A percentile compares a stretch with the other conserved stretches of the same genome.
These are phyloP conservation scores for Macaranga tanarius DNA, from an alignment of 441 rosid species.

Conservation along the genomic window DNA sequence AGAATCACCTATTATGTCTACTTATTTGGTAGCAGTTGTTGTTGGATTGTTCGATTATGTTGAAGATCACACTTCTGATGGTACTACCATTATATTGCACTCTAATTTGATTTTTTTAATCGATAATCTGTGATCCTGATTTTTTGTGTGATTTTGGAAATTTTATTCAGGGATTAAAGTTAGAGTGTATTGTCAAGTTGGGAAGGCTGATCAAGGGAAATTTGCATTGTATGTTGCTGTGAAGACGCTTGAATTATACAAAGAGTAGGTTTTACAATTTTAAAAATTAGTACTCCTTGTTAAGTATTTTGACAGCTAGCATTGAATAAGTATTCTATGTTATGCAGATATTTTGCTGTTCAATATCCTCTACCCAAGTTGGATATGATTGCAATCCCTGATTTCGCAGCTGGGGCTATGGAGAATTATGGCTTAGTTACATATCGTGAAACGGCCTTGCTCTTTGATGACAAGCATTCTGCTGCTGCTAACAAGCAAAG, in stretches of 20 bases:
- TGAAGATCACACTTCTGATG: slow-evolving; percentile 92
- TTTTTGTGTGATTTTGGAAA: slow-evolving; percentile 5
- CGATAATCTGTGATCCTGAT: too few species aligned
- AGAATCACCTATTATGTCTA: slow-evolving; percentile 95
- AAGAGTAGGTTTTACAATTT: slow-evolving; percentile 55
- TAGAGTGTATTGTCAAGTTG: slow-evolving; percentile 89
- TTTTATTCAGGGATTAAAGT: slow-evolving; percentile 62
- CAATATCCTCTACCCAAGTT: slow-evolving; percentile 89
- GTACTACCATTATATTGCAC: slow-evolving; percentile 32
- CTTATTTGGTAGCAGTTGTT: slow-evolving; percentile 90
- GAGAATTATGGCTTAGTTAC: slow-evolving; percentile 97
- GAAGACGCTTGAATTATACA: slow-evolving; percentile 78
- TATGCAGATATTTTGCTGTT: slow-evolving; percentile 73
- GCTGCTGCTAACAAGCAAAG: slow-evolving; percentile 95
- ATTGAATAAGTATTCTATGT: slow-evolving; percentile 19
- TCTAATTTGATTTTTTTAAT: too few species aligned
- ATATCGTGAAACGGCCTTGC: slow-evolving; percentile 86
- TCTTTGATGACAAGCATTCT: slow-evolving; percentile 87
- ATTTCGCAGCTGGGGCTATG: slow-evolving; percentile 98
- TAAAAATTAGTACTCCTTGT: background rate
- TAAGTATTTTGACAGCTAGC: slow-evolving; percentile 4
- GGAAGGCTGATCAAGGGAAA: slow-evolving; percentile 83
- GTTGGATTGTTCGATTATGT: slow-evolving; percentile 88
- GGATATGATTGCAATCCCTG: slow-evolving; percentile 97
- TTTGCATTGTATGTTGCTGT: slow-evolving; percentile 89